Conservation (phyloP, 345 rosid genomes). For the Eucalyptus marginata region DNA sequence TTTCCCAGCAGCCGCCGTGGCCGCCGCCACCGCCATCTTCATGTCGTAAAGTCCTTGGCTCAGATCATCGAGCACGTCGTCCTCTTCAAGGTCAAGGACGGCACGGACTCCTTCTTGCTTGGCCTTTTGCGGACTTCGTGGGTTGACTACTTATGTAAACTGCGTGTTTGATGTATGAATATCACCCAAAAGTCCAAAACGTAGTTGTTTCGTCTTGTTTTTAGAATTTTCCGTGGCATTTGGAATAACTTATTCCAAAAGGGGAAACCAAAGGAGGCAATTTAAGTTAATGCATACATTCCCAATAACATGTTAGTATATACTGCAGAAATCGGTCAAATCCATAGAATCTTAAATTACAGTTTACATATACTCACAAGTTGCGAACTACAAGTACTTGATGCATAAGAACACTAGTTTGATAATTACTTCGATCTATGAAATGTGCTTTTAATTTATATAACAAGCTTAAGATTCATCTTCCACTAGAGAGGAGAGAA, state of each 20-base stretch:
- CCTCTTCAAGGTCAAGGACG: conserved; percentile 62
- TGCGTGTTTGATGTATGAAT: too few species aligned
- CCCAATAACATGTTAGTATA: neutral
- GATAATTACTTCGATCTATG: neutral
- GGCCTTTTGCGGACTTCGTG: too few species aligned
- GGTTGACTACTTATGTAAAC: too few species aligned
- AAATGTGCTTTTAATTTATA: too few species aligned
- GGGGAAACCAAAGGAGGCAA: neutral
- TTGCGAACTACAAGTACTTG: neutral
- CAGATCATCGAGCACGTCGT: conserved; percentile 54
- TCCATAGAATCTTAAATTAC: neutral
- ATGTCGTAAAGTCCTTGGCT: conserved; percentile 14
- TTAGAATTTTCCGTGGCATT: too few species aligned
- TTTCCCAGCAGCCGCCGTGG: neutral
- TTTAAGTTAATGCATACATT: neutral
- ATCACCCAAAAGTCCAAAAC: too few species aligned
- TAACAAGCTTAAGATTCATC: neutral
- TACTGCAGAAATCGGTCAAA: neutral
- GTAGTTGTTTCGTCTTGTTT: too few species aligned
- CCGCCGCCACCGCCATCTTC: neutral
- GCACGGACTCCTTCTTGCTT: conserved; percentile 11
- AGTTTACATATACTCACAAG: neutral
- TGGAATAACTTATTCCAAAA: neutral
- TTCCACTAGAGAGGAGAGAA: neutral
- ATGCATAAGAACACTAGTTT: neutral